phyloP scores from a whole-genome alignment of 1,139 yeast genomes.

The Yamadazyma atlantica region DNA sequence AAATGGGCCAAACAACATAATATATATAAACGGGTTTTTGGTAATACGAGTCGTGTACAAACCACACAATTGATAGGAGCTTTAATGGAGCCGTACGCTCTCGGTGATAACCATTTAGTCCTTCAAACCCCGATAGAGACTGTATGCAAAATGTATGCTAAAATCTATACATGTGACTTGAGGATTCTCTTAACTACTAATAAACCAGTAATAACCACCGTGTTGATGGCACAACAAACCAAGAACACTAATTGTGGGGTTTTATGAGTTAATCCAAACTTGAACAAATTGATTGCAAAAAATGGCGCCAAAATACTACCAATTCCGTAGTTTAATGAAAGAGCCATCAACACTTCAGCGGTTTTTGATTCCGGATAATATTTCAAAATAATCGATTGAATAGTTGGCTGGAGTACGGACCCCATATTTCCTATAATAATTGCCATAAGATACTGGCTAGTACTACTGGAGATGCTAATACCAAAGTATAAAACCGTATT shows the following conservation, averaged over 20 bases:
- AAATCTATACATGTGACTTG: no score
- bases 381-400: conserved; percentile 36
- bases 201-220: neutral
- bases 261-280: conserved; percentile 11
- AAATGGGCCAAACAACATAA: no score
- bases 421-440: conserved; percentile 48
- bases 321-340: conserved; percentile 28
- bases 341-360: conserved; percentile 43
- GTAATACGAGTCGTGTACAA: no score
- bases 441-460: conserved; percentile 20
- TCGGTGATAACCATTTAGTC: no score
- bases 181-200: neutral
- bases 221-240: conserved; percentile 7
- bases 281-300: conserved; percentile 24
- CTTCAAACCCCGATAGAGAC: no score
- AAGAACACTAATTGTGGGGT: conserved; percentile 8
- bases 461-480: conserved; percentile 18
- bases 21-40: no score
- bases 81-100: no score
- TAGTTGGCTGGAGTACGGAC: conserved; percentile 34
- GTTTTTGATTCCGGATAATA: conserved; percentile 39
- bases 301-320: conserved; percentile 20
- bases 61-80: no score
- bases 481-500: conserved; percentile 46
- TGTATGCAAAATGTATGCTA: no score